These are phyloP conservation scores for Dioscorea alata DNA, from an alignment of 106 monocot species.

Conservation along the genomic window DNA sequence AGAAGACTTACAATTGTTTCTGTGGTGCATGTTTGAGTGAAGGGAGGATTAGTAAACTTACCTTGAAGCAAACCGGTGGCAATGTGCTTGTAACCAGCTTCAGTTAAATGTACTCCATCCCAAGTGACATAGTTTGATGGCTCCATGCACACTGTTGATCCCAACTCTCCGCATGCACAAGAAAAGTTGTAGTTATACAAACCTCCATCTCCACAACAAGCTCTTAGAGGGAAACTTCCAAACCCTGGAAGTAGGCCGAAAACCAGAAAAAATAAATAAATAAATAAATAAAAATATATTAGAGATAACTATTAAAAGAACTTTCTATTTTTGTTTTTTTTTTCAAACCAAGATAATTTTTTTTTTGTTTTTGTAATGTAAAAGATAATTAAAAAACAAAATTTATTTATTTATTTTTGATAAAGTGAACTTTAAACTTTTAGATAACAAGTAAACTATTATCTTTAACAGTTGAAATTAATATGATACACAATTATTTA, in stretches of 20 bases:
- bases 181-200: conserved; percentile 11
- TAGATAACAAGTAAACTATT: no score
- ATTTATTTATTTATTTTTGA: no score
- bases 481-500: no score
- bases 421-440: no score
- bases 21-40: background rate
- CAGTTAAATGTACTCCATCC: conserved; percentile 16
- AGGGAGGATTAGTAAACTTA: background rate
- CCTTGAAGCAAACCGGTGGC: background rate
- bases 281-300: no score
- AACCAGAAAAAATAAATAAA: background rate
- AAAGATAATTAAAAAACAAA: no score
- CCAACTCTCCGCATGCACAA: background rate
- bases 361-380: no score
- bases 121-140: conserved; percentile 4
- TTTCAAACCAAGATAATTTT: no score
- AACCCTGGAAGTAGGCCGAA: background rate
- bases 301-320: no score
- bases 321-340: no score
- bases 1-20: no score
- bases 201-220: conserved; percentile 29
- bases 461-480: no score
- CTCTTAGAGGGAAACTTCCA: background rate
- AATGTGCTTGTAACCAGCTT: conserved; percentile 11
- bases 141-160: background rate